Percentiles rank a stretch among this genome's conserved stretches.
phyloP scores from a whole-genome alignment of 176 grass and related monocot species.

The Avena eriantha region DNA sequence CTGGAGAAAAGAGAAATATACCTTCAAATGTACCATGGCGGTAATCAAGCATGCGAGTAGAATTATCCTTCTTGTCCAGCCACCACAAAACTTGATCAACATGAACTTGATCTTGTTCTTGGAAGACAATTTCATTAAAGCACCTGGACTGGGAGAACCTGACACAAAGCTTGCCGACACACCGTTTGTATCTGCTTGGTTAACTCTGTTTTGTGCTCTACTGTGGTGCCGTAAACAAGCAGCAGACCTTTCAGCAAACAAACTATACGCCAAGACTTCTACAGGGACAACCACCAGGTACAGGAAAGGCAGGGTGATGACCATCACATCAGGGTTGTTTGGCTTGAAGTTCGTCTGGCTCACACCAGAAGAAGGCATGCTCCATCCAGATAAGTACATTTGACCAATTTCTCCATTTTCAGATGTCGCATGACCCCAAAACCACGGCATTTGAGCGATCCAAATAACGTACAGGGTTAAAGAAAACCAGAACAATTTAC shows the following conservation, averaged over 20 bases:
- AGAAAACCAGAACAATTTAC: slow-evolving; percentile 61
- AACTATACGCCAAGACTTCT: slow-evolving; percentile 57
- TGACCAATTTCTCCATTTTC: slow-evolving; percentile 66
- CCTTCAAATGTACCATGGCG: slow-evolving; percentile 69
- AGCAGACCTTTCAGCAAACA: slow-evolving; percentile 68
- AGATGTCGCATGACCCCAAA: slow-evolving; percentile 79
- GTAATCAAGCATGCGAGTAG: slow-evolving; percentile 53
- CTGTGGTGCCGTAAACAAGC: slow-evolving; percentile 33
- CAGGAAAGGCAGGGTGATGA: slow-evolving; percentile 86
- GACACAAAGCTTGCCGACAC: slow-evolving; percentile 27
- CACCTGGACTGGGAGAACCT: not conserved
- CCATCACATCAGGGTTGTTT: slow-evolving; percentile 68
- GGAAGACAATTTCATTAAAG: slow-evolving; percentile 20
- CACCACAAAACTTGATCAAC: slow-evolving; percentile 46
- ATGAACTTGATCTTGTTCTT: slow-evolving; percentile 9
- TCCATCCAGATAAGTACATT: slow-evolving; percentile 90
- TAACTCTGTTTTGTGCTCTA: slow-evolving; percentile 32
- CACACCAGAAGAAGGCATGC: slow-evolving; percentile 35
- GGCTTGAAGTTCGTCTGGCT: slow-evolving; percentile 10
- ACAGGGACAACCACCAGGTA: slow-evolving; percentile 72
- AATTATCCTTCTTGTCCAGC: slow-evolving; percentile 54
- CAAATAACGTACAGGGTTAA: slow-evolving; percentile 67
- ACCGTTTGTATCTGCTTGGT: not conserved
- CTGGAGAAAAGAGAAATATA: not conserved
- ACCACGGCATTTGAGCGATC: slow-evolving; percentile 81